Evolutionary conservation across 345 rosid genomes (phyloP).

Genomic region (Camelina laxa): DNA sequence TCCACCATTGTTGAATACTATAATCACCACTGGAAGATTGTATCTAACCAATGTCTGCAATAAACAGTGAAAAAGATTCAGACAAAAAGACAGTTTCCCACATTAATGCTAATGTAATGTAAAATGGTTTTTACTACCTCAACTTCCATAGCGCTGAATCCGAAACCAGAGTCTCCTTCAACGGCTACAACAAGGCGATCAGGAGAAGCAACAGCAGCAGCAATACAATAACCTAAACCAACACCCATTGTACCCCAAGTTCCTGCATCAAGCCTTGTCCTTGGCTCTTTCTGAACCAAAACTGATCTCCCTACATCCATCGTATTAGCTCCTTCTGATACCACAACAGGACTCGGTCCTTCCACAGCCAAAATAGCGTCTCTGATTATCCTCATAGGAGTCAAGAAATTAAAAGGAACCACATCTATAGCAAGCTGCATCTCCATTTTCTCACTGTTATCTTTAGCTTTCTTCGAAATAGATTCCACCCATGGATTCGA

Average conservation of each 20-base stretch:
- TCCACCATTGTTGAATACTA: conserved; percentile 97
- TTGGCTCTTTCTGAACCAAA: conserved; percentile 92
- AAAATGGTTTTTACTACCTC: conserved; percentile 57
- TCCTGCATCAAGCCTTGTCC: conserved; percentile 99
- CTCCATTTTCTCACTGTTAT: conserved; percentile 81
- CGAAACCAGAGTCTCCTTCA: conserved; percentile 98
- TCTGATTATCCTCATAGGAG: conserved; percentile 95
- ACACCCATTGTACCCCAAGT: conserved; percentile 99
- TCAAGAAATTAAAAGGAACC: conserved; percentile 88
- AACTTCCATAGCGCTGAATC: conserved; percentile 99
- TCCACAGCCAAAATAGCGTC: conserved; percentile 72
- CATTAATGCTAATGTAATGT: not conserved
- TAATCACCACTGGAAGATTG: conserved; percentile 85
- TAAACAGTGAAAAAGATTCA: conserved; percentile 2
- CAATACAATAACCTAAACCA: conserved; percentile 97
- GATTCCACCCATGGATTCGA: conserved; percentile 85
- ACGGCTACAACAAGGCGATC: conserved; percentile 88
- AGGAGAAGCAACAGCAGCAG: conserved; percentile 95
- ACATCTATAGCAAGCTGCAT: conserved; percentile 84
- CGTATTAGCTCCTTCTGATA: conserved; percentile 96
- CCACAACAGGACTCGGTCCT: conserved; percentile 86
- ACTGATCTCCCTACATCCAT: conserved; percentile 98
- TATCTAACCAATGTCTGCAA: conserved; percentile 91
- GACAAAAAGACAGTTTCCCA: conserved; percentile 17
- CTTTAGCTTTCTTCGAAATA: conserved; percentile 67